Evolutionary conservation across 371 early-diverging fungal species (phyloP).

Genomic region (Dichotomocladium elegans): DNA sequence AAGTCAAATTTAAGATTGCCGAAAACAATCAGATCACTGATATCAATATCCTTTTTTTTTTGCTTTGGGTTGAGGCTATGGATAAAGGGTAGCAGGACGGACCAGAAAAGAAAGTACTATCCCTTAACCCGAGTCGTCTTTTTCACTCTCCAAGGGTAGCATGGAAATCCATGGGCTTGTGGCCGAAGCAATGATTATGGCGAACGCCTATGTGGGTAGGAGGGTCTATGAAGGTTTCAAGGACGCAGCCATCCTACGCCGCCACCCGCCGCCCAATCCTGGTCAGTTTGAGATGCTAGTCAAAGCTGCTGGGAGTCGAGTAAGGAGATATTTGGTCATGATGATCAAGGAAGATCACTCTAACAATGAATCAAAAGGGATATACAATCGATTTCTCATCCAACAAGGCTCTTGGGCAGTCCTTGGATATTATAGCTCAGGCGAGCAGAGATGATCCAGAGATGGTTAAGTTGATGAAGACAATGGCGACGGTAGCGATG

Average conservation of each 20-base stretch:
- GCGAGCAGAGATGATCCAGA: constrained; percentile 48
- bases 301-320: constrained; percentile 57
- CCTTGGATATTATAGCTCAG: constrained; percentile 39
- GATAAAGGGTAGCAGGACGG: too few relatives aligned
- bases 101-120: constrained; percentile 23
- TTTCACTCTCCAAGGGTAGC: constrained; percentile 67
- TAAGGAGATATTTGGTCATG: constrained; percentile 13
- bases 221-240: constrained; percentile 77
- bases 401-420: constrained; percentile 63
- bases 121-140: constrained; percentile 16
- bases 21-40: constrained; percentile 60
- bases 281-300: constrained; percentile 68
- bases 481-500: constrained; percentile 80
- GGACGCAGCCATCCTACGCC: constrained; percentile 84
- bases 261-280: constrained; percentile 71
- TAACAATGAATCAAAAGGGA: constrained; percentile 30
- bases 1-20: constrained; percentile 71
- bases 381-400: constrained; percentile 59
- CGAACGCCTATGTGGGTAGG: constrained; percentile 92
- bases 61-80: too few relatives aligned
- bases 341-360: not conserved
- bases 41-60: constrained; percentile 50
- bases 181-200: constrained; percentile 99
- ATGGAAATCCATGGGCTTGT: constrained; percentile 93
- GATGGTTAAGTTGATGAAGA: constrained; percentile 55